Evolutionary conservation across 495 filamentous ascomycete genomes (phyloP), one percentile per base, ranked within the genome.

Genomic region (Penicillium flavigenum): DNA sequence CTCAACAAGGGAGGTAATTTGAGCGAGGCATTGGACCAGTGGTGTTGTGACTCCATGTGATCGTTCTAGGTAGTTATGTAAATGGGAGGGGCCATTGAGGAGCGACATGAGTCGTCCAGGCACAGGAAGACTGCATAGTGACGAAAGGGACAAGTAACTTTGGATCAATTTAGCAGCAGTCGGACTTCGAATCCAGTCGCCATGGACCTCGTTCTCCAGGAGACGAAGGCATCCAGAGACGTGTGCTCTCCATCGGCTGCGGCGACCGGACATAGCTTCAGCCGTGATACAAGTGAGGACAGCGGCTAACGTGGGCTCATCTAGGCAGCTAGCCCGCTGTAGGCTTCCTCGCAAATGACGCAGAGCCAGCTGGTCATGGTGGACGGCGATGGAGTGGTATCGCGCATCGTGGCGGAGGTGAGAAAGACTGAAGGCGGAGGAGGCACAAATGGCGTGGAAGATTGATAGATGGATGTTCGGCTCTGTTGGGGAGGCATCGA

Each of bases 371-470:
- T 63, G 66, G 45, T 66, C 69, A 57, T 63, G 64, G 36, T 54
- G 60, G 47, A 60, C 61, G 6, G 62, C 67, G 5, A 71, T 22
- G 31, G 67, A 70, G 29, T 66, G 66, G 44, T 66, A 69, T 27
- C 47, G 61, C 4, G 53, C 32, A 38, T 69, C 54, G 3, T 51
- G 53, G 29, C 63, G 58, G 16, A 69, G 56, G 29, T 66, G 66
- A 22, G 52, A 66, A 8, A 69, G 58, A 36, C 66, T 69, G 31
- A 69, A 69, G 3, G 66, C 61, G 19, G 66, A 62, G 1, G 76
- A 76, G 38, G 61, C 73, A 16, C 62, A 62, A 5, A 76, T 73
- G 31, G 63, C 66, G 29, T 69, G 66, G 26, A 66, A 66, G n/a
- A 69, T 62, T 0, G 66, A 63, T 20, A 59, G 63, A 41, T 69